Evolutionary conservation across 192 early-diverging fungal genomes (phyloP).

Genomic region (Chytriomyces hyalinus): DNA sequence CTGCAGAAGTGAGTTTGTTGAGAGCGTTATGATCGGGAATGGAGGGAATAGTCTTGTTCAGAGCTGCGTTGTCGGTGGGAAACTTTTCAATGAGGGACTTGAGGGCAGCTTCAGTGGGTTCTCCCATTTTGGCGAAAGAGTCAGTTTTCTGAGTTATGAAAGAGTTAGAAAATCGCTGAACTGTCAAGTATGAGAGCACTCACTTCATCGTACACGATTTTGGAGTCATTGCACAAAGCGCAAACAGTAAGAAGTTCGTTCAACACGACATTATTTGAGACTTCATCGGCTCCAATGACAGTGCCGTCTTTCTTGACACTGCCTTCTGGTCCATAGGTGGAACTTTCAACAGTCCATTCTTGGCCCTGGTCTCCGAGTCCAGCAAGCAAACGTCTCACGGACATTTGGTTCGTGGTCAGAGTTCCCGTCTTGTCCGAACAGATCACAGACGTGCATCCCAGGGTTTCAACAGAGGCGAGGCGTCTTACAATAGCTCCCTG

Average conservation of each 20-base stretch:
- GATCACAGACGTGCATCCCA: slow-evolving; percentile 96
- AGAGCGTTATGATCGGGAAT: slow-evolving; percentile 42
- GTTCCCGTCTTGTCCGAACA: slow-evolving; percentile 99
- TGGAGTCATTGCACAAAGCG: slow-evolving; percentile 90
- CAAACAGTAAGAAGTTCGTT: slow-evolving; percentile 84
- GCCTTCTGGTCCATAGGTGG: slow-evolving; percentile 87
- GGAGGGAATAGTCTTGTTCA: slow-evolving; percentile 60
- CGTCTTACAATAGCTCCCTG: slow-evolving; percentile 95
- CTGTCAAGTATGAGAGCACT: slow-evolving; percentile 21
- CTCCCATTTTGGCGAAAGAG: slow-evolving; percentile 81
- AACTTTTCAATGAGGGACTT: slow-evolving; percentile 93
- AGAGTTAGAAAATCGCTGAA: slow-evolving; percentile 4
- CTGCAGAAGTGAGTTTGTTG: slow-evolving; percentile 18
- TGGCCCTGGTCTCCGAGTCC: slow-evolving; percentile 9
- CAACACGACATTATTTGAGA: slow-evolving; percentile 60
- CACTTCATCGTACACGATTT: slow-evolving; percentile 79
- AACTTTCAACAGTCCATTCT: slow-evolving; percentile 82
- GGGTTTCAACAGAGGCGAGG: slow-evolving; percentile 91
- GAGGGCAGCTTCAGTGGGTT: slow-evolving; percentile 98
- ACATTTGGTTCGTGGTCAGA: slow-evolving; percentile 98
- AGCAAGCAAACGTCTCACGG: slow-evolving; percentile 41
- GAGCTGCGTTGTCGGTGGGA: slow-evolving; percentile 70
- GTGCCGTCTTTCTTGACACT: slow-evolving; percentile 56
- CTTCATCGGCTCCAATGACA: slow-evolving; percentile 44
- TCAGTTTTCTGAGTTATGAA: slow-evolving; percentile 45